These are phyloP conservation scores for Coemansia sp. DNA, from an alignment of 192 early-diverging fungal genomes.

Conservation along the genomic window DNA sequence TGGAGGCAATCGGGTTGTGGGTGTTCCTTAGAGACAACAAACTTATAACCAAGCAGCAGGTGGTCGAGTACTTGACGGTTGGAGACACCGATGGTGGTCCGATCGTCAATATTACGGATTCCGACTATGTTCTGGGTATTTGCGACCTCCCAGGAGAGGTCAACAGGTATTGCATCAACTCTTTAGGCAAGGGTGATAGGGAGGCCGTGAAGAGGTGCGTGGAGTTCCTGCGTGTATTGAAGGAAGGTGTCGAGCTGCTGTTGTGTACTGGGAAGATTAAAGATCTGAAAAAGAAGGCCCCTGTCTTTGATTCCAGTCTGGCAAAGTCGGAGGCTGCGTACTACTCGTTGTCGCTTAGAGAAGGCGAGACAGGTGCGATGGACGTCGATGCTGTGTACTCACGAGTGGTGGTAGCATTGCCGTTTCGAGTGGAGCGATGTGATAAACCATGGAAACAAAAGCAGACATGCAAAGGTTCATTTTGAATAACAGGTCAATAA, in stretches of 20 bases:
- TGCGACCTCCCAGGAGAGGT: constrained; percentile 63
- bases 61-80: constrained; percentile 19
- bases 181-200: constrained; percentile 52
- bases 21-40: constrained; percentile 30
- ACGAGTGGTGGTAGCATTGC: neutral
- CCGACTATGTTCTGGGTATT: constrained; percentile 59
- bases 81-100: constrained; percentile 4
- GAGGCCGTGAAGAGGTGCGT: constrained; percentile 45
- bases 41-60: constrained; percentile 42
- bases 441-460: neutral
- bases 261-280: constrained; percentile 12
- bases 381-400: neutral
- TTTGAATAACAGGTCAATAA: neutral
- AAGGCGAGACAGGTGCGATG: constrained; percentile 27
- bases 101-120: constrained; percentile 31
- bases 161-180: constrained; percentile 61
- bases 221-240: constrained; percentile 47
- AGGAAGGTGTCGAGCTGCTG: constrained; percentile 39
- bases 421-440: neutral
- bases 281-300: constrained; percentile 42
- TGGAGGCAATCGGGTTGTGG: constrained; percentile 55
- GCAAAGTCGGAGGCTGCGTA: constrained; percentile 47
- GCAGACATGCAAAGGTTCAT: neutral
- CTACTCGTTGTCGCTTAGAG: constrained; percentile 48
- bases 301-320: constrained; percentile 47